Percentiles rank a stretch among this genome's conserved stretches.
These are phyloP conservation scores for Magnolia kwangsiensis DNA, from an alignment of 164 flowering plant genomes.

Conservation along the genomic window DNA sequence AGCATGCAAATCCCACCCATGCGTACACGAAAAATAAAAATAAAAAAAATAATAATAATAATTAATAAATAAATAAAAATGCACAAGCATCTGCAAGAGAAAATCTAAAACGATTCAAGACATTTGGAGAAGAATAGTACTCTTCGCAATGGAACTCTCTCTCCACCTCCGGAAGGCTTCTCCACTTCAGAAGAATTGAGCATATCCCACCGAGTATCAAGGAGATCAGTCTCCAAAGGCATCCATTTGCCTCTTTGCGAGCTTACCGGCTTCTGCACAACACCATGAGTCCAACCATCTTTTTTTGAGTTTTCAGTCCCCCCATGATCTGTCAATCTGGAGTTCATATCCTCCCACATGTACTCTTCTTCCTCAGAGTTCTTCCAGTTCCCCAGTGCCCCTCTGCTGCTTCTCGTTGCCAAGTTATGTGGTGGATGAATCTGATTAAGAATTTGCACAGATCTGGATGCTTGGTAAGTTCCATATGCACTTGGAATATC, in stretches of 20 bases:
- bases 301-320: constrained; percentile 34
- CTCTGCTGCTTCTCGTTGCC: constrained; percentile 29
- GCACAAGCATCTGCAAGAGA: not conserved
- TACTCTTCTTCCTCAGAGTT: constrained; percentile 94
- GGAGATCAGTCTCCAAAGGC: constrained; percentile 10
- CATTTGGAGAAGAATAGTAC: not conserved
- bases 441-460: constrained; percentile 29
- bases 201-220: constrained; percentile 5
- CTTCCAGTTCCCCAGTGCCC: constrained; percentile 62
- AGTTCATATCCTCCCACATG: constrained; percentile 73
- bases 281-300: constrained; percentile 46
- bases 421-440: constrained; percentile 20
- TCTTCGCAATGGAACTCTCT: constrained; percentile 3
- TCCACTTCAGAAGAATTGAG: constrained; percentile 5
- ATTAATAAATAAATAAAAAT: no score
- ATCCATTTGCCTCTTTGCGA: constrained; percentile 10
- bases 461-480: constrained; percentile 19
- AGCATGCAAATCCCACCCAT: not conserved
- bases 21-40: not conserved
- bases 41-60: no score
- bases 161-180: constrained; percentile 10
- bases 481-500: constrained; percentile 22
- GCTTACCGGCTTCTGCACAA: constrained; percentile 47
- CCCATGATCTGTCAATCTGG: constrained; percentile 43
- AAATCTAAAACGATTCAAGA: not conserved